Evolutionary conservation across 1,139 yeast species (phyloP), one percentile per base, ranked within the genome.

Genomic region (Pneumocystis wakefieldiae): DNA sequence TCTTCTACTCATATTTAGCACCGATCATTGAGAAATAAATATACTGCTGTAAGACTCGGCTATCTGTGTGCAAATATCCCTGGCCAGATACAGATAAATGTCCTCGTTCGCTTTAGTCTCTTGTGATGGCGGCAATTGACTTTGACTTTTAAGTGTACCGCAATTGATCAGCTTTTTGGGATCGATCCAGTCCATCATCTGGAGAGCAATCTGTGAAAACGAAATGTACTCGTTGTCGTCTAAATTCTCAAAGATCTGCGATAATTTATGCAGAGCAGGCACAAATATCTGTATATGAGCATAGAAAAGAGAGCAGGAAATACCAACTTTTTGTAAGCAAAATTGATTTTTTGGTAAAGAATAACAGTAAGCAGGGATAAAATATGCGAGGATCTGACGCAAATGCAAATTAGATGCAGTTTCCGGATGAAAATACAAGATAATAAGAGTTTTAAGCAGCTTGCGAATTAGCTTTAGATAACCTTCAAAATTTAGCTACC

Each of bases 281-380:
- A 59, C 48, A 12, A 59, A 57, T 19, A 59, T 37, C 61, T 59
- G 7, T 42, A 12, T 24, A 24, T 41, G 17, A 59, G 24, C 2
- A 17, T 12, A 37, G 24, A 77, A 59, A 89, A 73, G 7, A 87
- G 82, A 72, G 86, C 94, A 1, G 86, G 4, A 48, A 12, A 12
- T 84, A 28, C 84, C 83, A 19, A 86, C 79, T 29, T 81, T 76
- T 6, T 85, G 81, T 71, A 91, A 76, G 66, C 85, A 78, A 61
- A 79, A 78, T 72, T 90, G 97, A 73, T 90, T 96, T 36, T 77
- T 77, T 0, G 80, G 76, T 68, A 86, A 91, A 57, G 96, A 87
- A 71, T 83, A 87, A 42, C 95, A 86, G 72, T 88, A 90, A 0
- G 88, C 96, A 0, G 97, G 97, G 53, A 92, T 79, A 71, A 96